Evolutionary conservation across 495 filamentous ascomycete genomes (phyloP).

Genomic region (Massariosphaeria phaeospora): DNA sequence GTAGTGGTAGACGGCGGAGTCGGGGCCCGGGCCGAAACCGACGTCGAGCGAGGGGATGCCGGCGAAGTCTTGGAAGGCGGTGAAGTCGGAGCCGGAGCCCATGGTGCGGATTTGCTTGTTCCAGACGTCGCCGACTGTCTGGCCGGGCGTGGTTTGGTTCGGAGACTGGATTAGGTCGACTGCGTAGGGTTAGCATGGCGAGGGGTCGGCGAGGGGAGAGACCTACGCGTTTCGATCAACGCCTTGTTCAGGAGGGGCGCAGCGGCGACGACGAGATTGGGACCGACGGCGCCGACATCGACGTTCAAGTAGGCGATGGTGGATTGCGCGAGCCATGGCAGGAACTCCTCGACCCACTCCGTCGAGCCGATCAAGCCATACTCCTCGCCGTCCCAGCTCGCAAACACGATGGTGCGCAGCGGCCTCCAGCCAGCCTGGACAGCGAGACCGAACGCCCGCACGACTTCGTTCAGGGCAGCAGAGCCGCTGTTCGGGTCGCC

Average conservation of each 20-base stretch:
- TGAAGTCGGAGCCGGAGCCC: conserved; percentile 69
- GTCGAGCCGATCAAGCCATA: conserved; percentile 66
- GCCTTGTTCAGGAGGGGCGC: conserved; percentile 75
- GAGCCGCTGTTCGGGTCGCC: conserved; percentile 46
- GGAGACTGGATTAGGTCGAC: conserved; percentile 62
- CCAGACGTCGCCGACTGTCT: conserved; percentile 65
- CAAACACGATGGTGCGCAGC: conserved; percentile 59
- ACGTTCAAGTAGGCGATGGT: conserved; percentile 67
- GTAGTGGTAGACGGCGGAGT: conserved; percentile 64
- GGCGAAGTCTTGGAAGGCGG: conserved; percentile 68
- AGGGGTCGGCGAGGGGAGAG: background rate
- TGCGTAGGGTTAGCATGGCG: background rate
- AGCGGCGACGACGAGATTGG: conserved; percentile 54
- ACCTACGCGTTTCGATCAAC: conserved; percentile 61
- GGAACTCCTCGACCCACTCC: conserved; percentile 75
- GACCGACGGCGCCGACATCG: conserved; percentile 57
- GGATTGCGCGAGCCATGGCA: conserved; percentile 63
- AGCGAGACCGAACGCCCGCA: conserved; percentile 38
- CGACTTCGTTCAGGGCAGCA: conserved; percentile 43
- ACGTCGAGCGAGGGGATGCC: conserved; percentile 64
- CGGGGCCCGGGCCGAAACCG: conserved; percentile 46
- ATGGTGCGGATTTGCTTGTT: conserved; percentile 58
- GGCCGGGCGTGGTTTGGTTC: conserved; percentile 58
- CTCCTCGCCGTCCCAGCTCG: conserved; percentile 74
- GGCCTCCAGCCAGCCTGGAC: conserved; percentile 42